Base-by-base conservation (phyloP, 495 filamentous ascomycete genomes). In the Arthonia radiata region DNA sequence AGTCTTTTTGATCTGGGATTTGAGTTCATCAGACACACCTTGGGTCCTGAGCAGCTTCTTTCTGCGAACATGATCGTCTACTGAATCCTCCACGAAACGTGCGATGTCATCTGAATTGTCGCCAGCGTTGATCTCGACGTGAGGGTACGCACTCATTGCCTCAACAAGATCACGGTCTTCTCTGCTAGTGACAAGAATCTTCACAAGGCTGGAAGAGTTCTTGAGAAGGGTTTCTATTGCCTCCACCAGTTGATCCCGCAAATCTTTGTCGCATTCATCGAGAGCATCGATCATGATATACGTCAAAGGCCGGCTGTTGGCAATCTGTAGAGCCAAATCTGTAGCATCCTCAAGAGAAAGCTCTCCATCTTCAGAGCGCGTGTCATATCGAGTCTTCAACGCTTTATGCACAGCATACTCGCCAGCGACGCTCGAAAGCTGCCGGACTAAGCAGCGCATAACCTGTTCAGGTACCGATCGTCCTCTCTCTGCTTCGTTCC, bases 261-360 rank as follows among this genome's bases (percentile, higher is more conserved):
- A 32, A 10, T 31, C 27, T 1, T 37, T 28, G 21, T 57, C 36
- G 23, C 47, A 52, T 30, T 63, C 56, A 31, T 59, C 54, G 5
- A 59, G 27, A 11, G 52, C 56, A 37, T 60, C 55, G 7, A 59
- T 47, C 2, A 60, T 33, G 5, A 59, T 45, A 0, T n/a, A n/a
- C n/a, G n/a, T n/a, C n/a, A n/a, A n/a, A n/a, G n/a, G n/a, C n/a
- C n/a, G n/a, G n/a, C n/a, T n/a, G n/a, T n/a, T n/a, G n/a, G n/a
- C n/a, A n/a, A n/a, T n/a, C n/a, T n/a, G n/a, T n/a, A n/a, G n/a
- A n/a, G n/a, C n/a, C n/a, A n/a, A n/a, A n/a, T n/a, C n/a, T n/a
- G n/a, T n/a, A n/a, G n/a, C n/a, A n/a, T n/a, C n/a, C n/a, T n/a
- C n/a, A n/a, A n/a, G n/a, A n/a, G n/a, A n/a, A n/a, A n/a, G n/a